These are phyloP conservation scores for Boletellus ananiceps DNA, from an alignment of 768 basidiomycete genomes.

Conservation along the genomic window DNA sequence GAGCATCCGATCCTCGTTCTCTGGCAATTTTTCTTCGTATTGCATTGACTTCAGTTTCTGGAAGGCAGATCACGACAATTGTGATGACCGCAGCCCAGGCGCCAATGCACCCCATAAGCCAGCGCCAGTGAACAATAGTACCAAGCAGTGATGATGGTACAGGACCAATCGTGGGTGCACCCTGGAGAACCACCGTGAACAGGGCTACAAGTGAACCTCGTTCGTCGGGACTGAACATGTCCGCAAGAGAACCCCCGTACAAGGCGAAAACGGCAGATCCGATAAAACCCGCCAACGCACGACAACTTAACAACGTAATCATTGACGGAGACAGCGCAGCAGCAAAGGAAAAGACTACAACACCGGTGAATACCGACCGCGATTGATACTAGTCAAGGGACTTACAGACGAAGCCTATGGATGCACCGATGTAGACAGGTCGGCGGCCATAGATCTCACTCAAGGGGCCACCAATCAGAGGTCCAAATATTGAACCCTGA, in stretches of 20 bases:
- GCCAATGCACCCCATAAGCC: slow-evolving; percentile 19
- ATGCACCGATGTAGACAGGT: slow-evolving; percentile 19
- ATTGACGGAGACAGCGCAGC: slow-evolving; percentile 19
- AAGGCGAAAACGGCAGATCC: slow-evolving; percentile 20
- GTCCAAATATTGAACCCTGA: slow-evolving; percentile 20
- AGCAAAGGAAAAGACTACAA: slow-evolving; percentile 18
- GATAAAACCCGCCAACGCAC: slow-evolving; percentile 17
- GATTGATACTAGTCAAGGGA: neutral
- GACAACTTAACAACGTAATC: slow-evolving; percentile 15
- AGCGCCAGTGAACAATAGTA: slow-evolving; percentile 19
- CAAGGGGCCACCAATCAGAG: slow-evolving; percentile 19
- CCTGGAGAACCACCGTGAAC: slow-evolving; percentile 24
- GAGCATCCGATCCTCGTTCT: neutral
- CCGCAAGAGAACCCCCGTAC: slow-evolving; percentile 24
- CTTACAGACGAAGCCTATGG: slow-evolving; percentile 18
- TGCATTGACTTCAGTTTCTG: slow-evolving; percentile 18
- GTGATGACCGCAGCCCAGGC: slow-evolving; percentile 19
- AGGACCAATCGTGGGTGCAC: slow-evolving; percentile 24
- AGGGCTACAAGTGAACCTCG: slow-evolving; percentile 21
- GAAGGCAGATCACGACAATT: slow-evolving; percentile 12
- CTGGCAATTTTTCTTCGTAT: slow-evolving; percentile 15
- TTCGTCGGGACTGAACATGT: slow-evolving; percentile 23
- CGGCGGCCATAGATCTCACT: slow-evolving; percentile 23
- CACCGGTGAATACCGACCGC: neutral
- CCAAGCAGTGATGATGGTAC: slow-evolving; percentile 25